These are phyloP conservation scores for Vigna radiata DNA, from an alignment of 306 rosid genomes.

Conservation along the genomic window DNA sequence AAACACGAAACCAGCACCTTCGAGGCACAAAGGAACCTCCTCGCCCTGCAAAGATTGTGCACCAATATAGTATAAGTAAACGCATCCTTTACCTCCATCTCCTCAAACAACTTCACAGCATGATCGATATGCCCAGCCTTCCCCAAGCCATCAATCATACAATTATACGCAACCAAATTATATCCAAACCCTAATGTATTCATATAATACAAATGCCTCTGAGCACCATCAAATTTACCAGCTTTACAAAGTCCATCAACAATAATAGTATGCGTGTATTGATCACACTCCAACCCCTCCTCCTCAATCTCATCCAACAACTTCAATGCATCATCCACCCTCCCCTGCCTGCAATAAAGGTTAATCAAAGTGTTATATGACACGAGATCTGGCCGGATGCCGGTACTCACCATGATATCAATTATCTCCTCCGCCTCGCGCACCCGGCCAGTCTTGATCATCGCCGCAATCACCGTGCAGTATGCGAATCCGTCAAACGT, in stretches of 20 bases:
- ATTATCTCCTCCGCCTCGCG: conserved; percentile 63
- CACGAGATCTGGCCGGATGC: conserved; percentile 67
- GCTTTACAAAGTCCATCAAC: conserved; percentile 71
- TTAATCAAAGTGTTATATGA: conserved; percentile 69
- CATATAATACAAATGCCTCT: conserved; percentile 64
- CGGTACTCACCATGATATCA: conserved; percentile 56
- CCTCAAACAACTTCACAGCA: conserved; percentile 69
- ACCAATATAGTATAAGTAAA: conserved; percentile 69
- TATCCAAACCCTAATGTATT: conserved; percentile 56
- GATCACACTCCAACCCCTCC: conserved; percentile 66
- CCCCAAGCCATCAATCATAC: conserved; percentile 77
- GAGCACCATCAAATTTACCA: conserved; percentile 62
- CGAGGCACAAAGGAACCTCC: conserved; percentile 67
- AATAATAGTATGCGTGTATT: conserved; percentile 73
- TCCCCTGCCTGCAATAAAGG: conserved; percentile 69
- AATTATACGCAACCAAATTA: conserved; percentile 74
- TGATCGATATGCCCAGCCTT: conserved; percentile 74
- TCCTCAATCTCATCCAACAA: conserved; percentile 69
- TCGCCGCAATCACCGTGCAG: conserved; percentile 74
- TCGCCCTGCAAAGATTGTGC: conserved; percentile 79
- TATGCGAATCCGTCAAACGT: conserved; percentile 75
- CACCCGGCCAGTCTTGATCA: conserved; percentile 67
- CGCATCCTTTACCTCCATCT: conserved; percentile 75
- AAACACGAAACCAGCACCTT: conserved; percentile 64
- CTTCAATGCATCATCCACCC: conserved; percentile 64